Evolutionary conservation across 2,329 filamentous ascomycete species (phyloP).

Genomic region (Stachybotrys echinatus): DNA sequence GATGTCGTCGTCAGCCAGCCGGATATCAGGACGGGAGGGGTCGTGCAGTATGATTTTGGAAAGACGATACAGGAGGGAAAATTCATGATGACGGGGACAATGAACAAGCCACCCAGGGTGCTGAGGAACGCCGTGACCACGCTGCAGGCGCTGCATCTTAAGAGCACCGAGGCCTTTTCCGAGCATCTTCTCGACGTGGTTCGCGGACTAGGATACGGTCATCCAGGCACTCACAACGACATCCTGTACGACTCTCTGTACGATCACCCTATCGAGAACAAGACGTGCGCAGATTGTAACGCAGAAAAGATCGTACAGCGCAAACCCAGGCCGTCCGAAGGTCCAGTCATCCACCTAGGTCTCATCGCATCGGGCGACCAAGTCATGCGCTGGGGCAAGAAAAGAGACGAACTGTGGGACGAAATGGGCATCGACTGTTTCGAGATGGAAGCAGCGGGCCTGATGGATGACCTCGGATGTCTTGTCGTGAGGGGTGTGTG

Average conservation of each 20-base stretch:
- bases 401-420: not conserved
- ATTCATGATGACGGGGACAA: slow-evolving; percentile 5
- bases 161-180: not conserved
- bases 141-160: slow-evolving; percentile 7
- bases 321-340: no score
- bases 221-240: not conserved
- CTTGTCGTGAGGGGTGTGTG: slow-evolving; percentile 28
- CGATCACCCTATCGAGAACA: not conserved
- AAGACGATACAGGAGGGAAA: slow-evolving; percentile 6
- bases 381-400: slow-evolving; percentile 1
- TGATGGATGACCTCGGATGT: slow-evolving; percentile 17
- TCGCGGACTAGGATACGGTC: not conserved
- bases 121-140: slow-evolving; percentile 6
- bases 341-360: not conserved
- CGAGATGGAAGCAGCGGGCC: slow-evolving; percentile 20
- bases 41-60: slow-evolving; percentile 13
- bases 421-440: slow-evolving; percentile 8
- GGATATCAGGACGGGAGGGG: not conserved
- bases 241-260: not conserved
- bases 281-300: not conserved
- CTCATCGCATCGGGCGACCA: slow-evolving; percentile 7
- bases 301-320: not conserved
- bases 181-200: slow-evolving; percentile 2
- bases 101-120: not conserved
- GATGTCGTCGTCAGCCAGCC: slow-evolving; percentile 12